phyloP scores from a whole-genome alignment of 768 basidiomycete genomes.

The Pleurotus djamor region DNA sequence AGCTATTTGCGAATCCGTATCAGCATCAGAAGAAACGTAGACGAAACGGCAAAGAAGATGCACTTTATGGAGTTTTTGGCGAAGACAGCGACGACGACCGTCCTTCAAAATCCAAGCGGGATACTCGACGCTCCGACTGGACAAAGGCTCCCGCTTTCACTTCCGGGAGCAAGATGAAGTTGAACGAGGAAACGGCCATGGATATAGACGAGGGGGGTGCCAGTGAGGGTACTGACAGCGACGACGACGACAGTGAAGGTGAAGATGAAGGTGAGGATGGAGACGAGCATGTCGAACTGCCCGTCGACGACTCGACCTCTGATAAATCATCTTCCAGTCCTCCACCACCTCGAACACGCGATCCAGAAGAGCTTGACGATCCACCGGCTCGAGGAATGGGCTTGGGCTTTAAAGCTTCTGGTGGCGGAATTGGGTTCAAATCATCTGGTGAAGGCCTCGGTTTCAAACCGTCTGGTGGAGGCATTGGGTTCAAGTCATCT shows the following conservation, averaged over 20 bases:
- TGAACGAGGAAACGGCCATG: conserved; percentile 29
- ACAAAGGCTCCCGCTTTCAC: conserved; percentile 78
- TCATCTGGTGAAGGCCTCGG: conserved; percentile 24
- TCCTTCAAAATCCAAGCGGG: conserved; percentile 25
- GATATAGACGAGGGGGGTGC: conserved; percentile 24
- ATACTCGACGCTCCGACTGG: conserved; percentile 50
- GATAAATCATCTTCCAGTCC: conserved; percentile 50
- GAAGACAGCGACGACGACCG: conserved; percentile 70
- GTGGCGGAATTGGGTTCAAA: conserved; percentile 22
- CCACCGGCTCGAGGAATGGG: conserved; percentile 40
- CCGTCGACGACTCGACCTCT: conserved; percentile 35
- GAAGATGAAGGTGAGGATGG: conserved; percentile 32
- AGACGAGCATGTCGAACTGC: conserved; percentile 31
- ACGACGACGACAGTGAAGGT: conserved; percentile 17
- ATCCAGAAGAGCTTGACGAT: conserved; percentile 39
- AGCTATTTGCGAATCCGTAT: conserved; percentile 77
- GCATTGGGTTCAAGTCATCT: conserved; percentile 5
- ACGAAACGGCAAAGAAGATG: conserved; percentile 67
- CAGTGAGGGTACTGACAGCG: not conserved
- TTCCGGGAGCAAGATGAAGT: conserved; percentile 50
- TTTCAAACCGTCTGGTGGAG: conserved; percentile 8
- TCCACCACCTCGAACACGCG: conserved; percentile 52
- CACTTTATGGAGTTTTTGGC: conserved; percentile 74
- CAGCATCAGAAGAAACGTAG: conserved; percentile 59
- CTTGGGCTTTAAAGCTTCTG: conserved; percentile 28